phyloP scores from a whole-genome alignment of 2,329 filamentous ascomycete genomes.

The Xylariaceae sp. region DNA sequence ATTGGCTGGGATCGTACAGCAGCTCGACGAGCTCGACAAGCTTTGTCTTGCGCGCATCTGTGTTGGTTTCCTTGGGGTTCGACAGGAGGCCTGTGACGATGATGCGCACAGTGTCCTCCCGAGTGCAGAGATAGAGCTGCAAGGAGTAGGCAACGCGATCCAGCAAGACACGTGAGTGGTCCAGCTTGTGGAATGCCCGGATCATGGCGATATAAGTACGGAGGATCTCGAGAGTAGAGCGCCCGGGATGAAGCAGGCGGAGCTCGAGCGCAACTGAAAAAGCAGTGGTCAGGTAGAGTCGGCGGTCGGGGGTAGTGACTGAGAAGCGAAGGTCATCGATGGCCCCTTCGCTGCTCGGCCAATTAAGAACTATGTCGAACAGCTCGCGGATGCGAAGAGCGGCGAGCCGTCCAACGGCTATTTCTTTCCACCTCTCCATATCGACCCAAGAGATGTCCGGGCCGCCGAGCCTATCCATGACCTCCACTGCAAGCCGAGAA shows the following conservation, averaged over 20 bases:
- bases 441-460: constrained; percentile 43
- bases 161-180: constrained; percentile 69
- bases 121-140: constrained; percentile 66
- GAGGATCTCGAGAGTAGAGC: constrained; percentile 68
- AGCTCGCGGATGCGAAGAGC: constrained; percentile 62
- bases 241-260: constrained; percentile 65
- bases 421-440: constrained; percentile 62
- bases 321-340: constrained; percentile 67
- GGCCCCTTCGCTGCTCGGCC: constrained; percentile 64
- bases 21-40: constrained; percentile 61
- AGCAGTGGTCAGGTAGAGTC: constrained; percentile 60
- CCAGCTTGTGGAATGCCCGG: constrained; percentile 65
- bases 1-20: constrained; percentile 53
- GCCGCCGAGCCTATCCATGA: constrained; percentile 42
- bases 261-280: constrained; percentile 60
- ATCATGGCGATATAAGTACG: constrained; percentile 76
- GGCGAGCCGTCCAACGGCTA: constrained; percentile 61
- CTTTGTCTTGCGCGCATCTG: constrained; percentile 36
- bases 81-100: constrained; percentile 68
- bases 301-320: constrained; percentile 59
- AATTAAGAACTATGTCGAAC: constrained; percentile 71
- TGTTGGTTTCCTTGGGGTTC: constrained; percentile 42
- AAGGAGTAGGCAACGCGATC: constrained; percentile 66
- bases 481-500: constrained; percentile 54
- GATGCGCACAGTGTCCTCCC: constrained; percentile 70